Conservation (phyloP, 345 rosid species). For the Cardamine occulta region DNA sequence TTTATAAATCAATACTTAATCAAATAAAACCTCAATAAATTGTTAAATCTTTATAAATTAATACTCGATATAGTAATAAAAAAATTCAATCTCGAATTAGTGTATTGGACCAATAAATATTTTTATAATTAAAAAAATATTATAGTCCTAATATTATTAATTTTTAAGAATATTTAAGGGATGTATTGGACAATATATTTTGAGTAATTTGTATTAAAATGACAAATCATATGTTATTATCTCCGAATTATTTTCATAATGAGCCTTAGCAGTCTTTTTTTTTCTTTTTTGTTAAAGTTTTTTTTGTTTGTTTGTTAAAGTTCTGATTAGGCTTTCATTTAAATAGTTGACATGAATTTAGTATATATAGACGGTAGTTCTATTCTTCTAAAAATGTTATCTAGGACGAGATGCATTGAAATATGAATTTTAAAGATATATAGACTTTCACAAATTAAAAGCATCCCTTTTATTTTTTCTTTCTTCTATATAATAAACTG, state of each 20-base stretch:
- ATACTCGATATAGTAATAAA: too few relatives aligned
- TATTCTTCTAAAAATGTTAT: background rate
- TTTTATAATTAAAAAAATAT: background rate
- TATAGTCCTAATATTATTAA: background rate
- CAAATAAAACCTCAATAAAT: too few relatives aligned
- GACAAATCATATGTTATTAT: too few relatives aligned
- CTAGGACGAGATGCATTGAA: background rate
- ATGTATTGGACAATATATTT: too few relatives aligned
- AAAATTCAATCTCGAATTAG: background rate
- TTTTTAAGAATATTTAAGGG: background rate
- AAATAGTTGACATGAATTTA: too few relatives aligned
- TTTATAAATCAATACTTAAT: too few relatives aligned
- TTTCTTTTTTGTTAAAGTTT: background rate
- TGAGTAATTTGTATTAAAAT: too few relatives aligned
- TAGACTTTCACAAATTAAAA: background rate
- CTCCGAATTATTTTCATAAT: background rate
- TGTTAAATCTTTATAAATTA: too few relatives aligned
- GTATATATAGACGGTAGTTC: background rate
- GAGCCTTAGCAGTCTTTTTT: background rate
- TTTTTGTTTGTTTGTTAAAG: too few relatives aligned
- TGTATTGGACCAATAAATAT: background rate
- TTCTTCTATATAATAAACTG: constrained; percentile 8
- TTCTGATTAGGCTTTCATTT: too few relatives aligned
- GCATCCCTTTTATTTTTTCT: background rate
- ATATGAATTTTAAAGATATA: background rate